Percentiles rank a stretch among this genome's conserved stretches.
Conservation (phyloP, 768 basidiomycete genomes). For the Suillus paluster region DNA sequence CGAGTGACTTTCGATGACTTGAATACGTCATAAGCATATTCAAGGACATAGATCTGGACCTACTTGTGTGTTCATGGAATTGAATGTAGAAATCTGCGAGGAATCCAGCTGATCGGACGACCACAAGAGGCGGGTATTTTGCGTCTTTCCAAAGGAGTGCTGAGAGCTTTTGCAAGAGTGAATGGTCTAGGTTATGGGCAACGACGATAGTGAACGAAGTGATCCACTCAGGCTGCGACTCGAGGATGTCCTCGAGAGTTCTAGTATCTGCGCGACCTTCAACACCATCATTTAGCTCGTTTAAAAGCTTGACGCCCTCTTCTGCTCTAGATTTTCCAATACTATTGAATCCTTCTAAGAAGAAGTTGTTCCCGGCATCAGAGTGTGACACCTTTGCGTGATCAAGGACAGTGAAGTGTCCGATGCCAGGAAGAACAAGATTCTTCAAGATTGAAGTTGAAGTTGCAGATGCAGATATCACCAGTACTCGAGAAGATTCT, state of each 20-base stretch:
- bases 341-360: conserved; percentile 76
- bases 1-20: conserved; percentile 90
- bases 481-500: conserved; percentile 80
- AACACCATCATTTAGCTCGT: conserved; percentile 90
- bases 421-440: conserved; percentile 93
- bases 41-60: conserved; percentile 29
- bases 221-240: conserved; percentile 55
- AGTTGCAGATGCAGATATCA: conserved; percentile 81
- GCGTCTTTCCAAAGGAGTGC: conserved; percentile 68
- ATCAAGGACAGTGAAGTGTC: conserved; percentile 94
- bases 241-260: conserved; percentile 61
- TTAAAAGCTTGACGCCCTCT: conserved; percentile 76
- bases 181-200: conserved; percentile 74
- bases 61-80: conserved; percentile 85
- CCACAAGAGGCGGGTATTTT: conserved; percentile 69
- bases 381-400: conserved; percentile 58
- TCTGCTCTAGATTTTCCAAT: conserved; percentile 80
- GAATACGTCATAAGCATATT: background rate
- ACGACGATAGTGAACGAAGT: conserved; percentile 79
- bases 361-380: conserved; percentile 97
- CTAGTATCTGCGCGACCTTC: conserved; percentile 65
- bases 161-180: conserved; percentile 61
- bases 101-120: conserved; percentile 87
- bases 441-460: conserved; percentile 94
- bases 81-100: conserved; percentile 89